Conservation (phyloP, 1,139 yeast species). For the Yamadazyma dushanensis region DNA sequence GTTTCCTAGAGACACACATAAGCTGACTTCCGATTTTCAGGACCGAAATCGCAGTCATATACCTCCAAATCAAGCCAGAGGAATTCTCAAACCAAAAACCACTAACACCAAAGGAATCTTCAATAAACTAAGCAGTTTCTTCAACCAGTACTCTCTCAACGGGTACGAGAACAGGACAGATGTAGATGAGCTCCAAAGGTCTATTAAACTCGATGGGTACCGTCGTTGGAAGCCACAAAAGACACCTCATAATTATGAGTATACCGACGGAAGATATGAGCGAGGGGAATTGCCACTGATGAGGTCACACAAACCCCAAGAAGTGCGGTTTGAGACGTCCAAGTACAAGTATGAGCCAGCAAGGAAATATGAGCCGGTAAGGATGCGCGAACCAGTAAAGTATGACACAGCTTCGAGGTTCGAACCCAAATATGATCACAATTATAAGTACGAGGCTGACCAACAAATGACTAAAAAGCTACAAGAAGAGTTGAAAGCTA, state of each 20-base stretch:
- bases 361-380: not conserved
- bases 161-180: conserved; percentile 12
- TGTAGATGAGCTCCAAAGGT: conserved; percentile 8
- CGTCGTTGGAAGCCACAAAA: conserved; percentile 1
- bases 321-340: too few relatives aligned
- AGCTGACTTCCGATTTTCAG: not conserved
- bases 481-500: conserved; percentile 1
- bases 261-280: conserved; percentile 9
- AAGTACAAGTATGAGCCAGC: not conserved
- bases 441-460: too few relatives aligned
- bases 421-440: not conserved
- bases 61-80: conserved; percentile 5
- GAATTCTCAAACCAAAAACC: conserved; percentile 14
- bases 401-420: not conserved
- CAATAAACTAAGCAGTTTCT: conserved; percentile 12
- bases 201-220: conserved; percentile 6
- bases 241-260: not conserved
- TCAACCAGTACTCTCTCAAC: conserved; percentile 13
- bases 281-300: conserved; percentile 3
- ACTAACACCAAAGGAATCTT: conserved; percentile 11
- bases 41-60: not conserved
- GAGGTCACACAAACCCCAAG: not conserved
- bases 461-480: not conserved
- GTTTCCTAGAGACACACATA: too few relatives aligned
- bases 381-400: too few relatives aligned